Evolutionary conservation across 441 rosid genomes (phyloP).

Genomic region (Erysimum cheiri): DNA sequence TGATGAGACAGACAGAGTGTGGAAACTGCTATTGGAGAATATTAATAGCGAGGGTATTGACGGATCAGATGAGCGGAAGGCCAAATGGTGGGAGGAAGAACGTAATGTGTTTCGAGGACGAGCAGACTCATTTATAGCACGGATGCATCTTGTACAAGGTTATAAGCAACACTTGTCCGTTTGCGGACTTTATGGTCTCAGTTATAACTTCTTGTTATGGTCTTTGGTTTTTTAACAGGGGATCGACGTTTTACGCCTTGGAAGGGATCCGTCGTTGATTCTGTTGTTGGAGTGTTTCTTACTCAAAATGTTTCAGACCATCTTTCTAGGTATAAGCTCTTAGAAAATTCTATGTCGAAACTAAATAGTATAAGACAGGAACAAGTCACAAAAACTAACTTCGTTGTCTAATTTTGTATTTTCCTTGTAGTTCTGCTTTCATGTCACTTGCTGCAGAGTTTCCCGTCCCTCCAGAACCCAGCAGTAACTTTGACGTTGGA

Average conservation of each 20-base stretch:
- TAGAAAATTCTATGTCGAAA: constrained; percentile 9
- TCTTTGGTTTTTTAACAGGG: constrained; percentile 47
- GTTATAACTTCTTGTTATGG: constrained; percentile 31
- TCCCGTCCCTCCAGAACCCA: constrained; percentile 47
- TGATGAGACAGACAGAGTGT: constrained; percentile 65
- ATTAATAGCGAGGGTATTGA: constrained; percentile 65
- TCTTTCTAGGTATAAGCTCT: constrained; percentile 61
- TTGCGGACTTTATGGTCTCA: no score
- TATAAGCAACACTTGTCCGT: constrained; percentile 22
- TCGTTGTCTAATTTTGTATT: constrained; percentile 18
- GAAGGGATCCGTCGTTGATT: constrained; percentile 78
- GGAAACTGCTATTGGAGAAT: constrained; percentile 66
- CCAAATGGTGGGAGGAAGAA: constrained; percentile 72
- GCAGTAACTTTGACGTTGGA: constrained; percentile 47
- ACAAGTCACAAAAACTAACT: constrained; percentile 12
- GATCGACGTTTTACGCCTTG: constrained; percentile 73
- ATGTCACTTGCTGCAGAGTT: constrained; percentile 67
- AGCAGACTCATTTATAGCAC: constrained; percentile 67
- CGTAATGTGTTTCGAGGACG: constrained; percentile 65
- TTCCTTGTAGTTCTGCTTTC: constrained; percentile 63
- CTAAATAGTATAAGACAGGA: not conserved
- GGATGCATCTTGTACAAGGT: constrained; percentile 89
- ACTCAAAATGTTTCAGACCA: constrained; percentile 79
- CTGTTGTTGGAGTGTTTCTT: constrained; percentile 73
- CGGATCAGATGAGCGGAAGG: constrained; percentile 65